Evolutionary conservation across 306 rosid species (phyloP).

Genomic region (Psophocarpus tetragonolobus): DNA sequence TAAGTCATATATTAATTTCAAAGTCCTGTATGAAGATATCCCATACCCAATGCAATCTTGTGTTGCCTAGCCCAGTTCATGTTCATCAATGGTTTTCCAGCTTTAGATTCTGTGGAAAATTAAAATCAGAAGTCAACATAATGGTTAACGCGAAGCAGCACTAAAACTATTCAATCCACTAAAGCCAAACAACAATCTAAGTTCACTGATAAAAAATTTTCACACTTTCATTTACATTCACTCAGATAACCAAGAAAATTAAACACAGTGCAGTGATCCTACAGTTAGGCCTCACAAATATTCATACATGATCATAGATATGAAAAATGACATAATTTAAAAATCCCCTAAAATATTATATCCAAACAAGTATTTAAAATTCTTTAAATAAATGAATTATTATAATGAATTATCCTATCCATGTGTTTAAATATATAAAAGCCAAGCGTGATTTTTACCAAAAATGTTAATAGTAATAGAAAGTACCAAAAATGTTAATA

Average conservation of each 20-base stretch:
- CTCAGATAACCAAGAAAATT: neutral
- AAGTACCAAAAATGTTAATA: too few species aligned
- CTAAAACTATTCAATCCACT: neutral
- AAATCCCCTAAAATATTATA: too few species aligned
- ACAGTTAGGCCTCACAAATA: neutral
- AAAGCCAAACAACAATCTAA: neutral
- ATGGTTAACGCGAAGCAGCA: conserved; percentile 17
- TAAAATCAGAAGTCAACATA: conserved; percentile 10
- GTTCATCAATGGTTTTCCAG: conserved; percentile 85
- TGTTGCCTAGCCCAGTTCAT: conserved; percentile 98
- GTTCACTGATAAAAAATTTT: neutral
- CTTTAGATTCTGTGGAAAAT: conserved; percentile 66
- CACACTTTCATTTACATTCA: neutral
- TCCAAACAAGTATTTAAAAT: too few species aligned
- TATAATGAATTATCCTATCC: too few species aligned
- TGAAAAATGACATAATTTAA: too few species aligned
- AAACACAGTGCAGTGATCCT: neutral
- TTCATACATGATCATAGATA: neutral
- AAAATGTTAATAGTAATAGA: too few species aligned
- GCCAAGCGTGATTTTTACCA: too few species aligned
- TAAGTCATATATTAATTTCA: too few species aligned
- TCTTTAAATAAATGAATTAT: too few species aligned
- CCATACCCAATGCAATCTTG: conserved; percentile 84
- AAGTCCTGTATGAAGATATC: conserved; percentile 87
- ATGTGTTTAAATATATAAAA: too few species aligned